Conservation (phyloP, 2,329 filamentous ascomycete species). For the Tolypocladium inflatum region DNA sequence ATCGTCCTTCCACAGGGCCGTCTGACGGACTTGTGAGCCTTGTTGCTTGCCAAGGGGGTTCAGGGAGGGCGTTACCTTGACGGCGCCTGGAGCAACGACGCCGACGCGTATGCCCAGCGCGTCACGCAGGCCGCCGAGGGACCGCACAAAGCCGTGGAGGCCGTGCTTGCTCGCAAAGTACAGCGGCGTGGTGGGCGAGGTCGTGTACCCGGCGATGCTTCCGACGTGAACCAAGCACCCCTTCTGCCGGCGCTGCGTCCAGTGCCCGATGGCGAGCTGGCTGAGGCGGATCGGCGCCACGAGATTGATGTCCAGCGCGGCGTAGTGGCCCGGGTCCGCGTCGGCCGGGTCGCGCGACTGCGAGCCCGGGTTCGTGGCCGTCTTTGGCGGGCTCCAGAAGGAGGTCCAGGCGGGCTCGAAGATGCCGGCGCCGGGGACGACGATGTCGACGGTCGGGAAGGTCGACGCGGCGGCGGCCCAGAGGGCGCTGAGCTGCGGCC, state of each 20-base stretch:
- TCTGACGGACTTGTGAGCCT: neutral
- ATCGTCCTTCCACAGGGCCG: no score
- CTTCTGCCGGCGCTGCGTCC: conserved; percentile 18
- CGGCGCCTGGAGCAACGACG: conserved; percentile 22
- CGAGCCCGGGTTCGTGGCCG: conserved; percentile 16
- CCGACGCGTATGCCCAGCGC: conserved; percentile 21
- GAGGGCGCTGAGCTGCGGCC: conserved; percentile 20
- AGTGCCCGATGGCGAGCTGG: conserved; percentile 27
- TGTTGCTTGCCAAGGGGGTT: no score
- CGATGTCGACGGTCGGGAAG: conserved; percentile 23
- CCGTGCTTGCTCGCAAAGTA: conserved; percentile 28
- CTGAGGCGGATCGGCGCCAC: conserved; percentile 25
- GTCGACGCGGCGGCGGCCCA: conserved; percentile 16
- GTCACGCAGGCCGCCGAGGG: conserved; percentile 18
- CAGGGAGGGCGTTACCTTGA: conserved; percentile 13
- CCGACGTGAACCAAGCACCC: conserved; percentile 22
- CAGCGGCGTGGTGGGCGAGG: conserved; percentile 19
- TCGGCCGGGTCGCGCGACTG: conserved; percentile 16
- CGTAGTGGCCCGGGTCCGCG: conserved; percentile 20
- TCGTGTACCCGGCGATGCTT: conserved; percentile 22
- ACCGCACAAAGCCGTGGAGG: conserved; percentile 23
- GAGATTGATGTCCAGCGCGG: conserved; percentile 26
- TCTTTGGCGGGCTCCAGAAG: conserved; percentile 25
- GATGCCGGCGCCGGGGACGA: conserved; percentile 25
- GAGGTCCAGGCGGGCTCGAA: conserved; percentile 25